These are phyloP conservation scores for Cyclotella baltica DNA, from an alignment of 108 stramenopile species.

Conservation along the genomic window DNA sequence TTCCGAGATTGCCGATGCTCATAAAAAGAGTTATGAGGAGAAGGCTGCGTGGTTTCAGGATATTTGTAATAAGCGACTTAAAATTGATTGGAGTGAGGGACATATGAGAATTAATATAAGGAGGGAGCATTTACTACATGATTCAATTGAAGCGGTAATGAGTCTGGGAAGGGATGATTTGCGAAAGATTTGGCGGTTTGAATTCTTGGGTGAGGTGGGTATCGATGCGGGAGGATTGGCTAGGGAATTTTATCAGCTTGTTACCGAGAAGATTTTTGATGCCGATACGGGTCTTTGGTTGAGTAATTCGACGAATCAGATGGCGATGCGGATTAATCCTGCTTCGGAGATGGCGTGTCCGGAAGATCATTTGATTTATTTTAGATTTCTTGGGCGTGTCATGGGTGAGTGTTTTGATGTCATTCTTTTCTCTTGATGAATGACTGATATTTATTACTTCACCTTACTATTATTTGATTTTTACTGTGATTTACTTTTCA, in stretches of 20 bases:
- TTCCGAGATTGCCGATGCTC: conserved; percentile 72
- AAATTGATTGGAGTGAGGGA: conserved; percentile 85
- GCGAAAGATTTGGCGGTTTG: conserved; percentile 92
- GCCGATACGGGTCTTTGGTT: conserved; percentile 96
- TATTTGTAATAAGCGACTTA: conserved; percentile 67
- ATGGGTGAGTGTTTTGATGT: no score
- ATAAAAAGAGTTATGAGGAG: conserved; percentile 68
- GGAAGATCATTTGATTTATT: conserved; percentile 96
- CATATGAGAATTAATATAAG: conserved; percentile 86
- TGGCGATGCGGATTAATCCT: conserved; percentile 93
- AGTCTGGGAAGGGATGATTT: conserved; percentile 87
- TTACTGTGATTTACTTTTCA: not conserved
- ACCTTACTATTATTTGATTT: not conserved
- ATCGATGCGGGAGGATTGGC: conserved; percentile 98
- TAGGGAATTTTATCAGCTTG: conserved; percentile 95
- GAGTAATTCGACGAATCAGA: conserved; percentile 89
- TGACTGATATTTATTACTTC: no score
- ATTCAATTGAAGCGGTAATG: conserved; percentile 90
- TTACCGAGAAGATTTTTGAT: conserved; percentile 94
- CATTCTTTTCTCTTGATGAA: no score
- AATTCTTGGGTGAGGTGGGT: conserved; percentile 94
- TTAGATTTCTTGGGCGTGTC: conserved; percentile 95
- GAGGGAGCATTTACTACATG: conserved; percentile 74
- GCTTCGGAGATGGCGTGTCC: conserved; percentile 78
- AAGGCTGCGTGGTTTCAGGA: conserved; percentile 89